Conservation (phyloP, 306 rosid genomes). For the Trifolium pratense region DNA sequence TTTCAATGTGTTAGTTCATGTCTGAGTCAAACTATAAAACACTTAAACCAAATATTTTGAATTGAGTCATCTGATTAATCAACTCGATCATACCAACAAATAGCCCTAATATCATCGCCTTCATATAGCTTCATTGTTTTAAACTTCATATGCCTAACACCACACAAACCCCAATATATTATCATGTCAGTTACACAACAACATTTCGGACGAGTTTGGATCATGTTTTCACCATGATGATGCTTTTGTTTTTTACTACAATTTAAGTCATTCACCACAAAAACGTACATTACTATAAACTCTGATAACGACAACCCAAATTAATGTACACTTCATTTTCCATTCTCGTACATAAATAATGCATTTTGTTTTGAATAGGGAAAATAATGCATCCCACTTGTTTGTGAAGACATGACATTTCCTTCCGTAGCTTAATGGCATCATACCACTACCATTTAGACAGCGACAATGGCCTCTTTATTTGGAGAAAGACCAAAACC, state of each 20-base stretch:
- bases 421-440: background rate
- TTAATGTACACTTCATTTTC: constrained; percentile 15
- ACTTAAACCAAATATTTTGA: too few relatives aligned
- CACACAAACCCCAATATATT: too few relatives aligned
- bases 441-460: constrained; percentile 9
- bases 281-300: constrained; percentile 38
- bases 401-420: constrained; percentile 7
- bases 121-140: too few relatives aligned
- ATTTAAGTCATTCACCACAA: background rate
- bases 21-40: too few relatives aligned
- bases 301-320: constrained; percentile 21
- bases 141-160: too few relatives aligned
- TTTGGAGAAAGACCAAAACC: constrained; percentile 11
- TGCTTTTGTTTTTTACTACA: background rate
- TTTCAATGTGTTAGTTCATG: too few relatives aligned
- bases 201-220: background rate
- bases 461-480: constrained; percentile 37
- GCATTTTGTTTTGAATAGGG: too few relatives aligned
- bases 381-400: constrained; percentile 53
- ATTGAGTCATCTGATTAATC: too few relatives aligned
- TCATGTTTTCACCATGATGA: background rate
- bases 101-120: too few relatives aligned
- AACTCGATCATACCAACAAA: too few relatives aligned
- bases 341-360: constrained; percentile 48
- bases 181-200: background rate